Evolutionary conservation across 2,329 filamentous ascomycete genomes (phyloP), one percentile per base, ranked within the genome.

Genomic region (Allantophomopsis cytisporea): DNA sequence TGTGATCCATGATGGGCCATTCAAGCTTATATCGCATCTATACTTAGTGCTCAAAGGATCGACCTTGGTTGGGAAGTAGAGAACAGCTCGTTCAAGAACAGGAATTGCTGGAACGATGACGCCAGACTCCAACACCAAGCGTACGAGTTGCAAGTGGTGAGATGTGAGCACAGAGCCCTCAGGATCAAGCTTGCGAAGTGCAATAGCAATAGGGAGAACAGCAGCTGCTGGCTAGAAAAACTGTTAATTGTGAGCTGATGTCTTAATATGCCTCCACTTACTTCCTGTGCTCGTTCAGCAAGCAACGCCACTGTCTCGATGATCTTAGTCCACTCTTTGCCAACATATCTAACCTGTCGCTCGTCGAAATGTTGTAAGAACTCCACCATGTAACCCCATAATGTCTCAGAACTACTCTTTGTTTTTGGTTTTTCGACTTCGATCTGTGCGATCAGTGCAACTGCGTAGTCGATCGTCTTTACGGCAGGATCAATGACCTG

Each of bases 121-220:
- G 47, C 71, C 60, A 23, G 68, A 66, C 39, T 70, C 62, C 37
- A 71, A 50, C 35, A 80, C 80, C 10, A 78, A 54, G 33, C 65
- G 71, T 21, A 70, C 64, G 23, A 84, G 63, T 12, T 60, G 52
- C 31, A 80, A 55, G 49, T 86, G 80, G 20, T 65, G 66, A 4
- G 69, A 69, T 4, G 80, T 86, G 48, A 86, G 74, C 38, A 80
- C 71, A 37, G 71, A 71, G 20, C 71, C 74, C 11, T 69, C 68
- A 2, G 80, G 77, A 47, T 88, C 81, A 41, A 88, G 62, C 39
- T 71, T 71, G 11, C 77, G 59, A 45, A 88, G 67, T 3, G 76
- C 78, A 41, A 48, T 41, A 39, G 45, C 41, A 35, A 57, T 48
- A 16, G 50, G 50, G 17, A 33, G 35, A 36, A 57, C 45, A 35